A percentile compares a stretch with the other conserved stretches of the same genome.
Evolutionary conservation across 1,284 basidiomycete species (phyloP).

Genomic region (Melanopsichium pennsylvanicum): DNA sequence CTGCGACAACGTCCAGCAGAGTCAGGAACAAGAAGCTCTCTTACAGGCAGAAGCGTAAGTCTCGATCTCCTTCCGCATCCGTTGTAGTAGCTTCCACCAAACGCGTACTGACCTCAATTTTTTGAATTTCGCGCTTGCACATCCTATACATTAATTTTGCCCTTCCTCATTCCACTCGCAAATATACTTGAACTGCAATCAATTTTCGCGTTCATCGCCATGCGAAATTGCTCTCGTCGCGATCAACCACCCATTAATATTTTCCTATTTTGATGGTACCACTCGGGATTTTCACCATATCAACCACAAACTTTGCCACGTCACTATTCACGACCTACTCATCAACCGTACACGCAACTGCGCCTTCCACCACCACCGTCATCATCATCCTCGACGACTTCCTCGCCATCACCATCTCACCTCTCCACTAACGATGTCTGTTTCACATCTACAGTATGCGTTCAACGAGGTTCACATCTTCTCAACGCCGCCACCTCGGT

Average conservation of each 20-base stretch:
- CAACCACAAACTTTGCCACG: not conserved
- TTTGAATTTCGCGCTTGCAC: conserved; percentile 4
- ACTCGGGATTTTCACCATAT: not conserved
- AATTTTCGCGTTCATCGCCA: conserved; percentile 11
- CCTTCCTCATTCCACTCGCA: too few relatives aligned
- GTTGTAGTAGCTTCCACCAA: too few relatives aligned
- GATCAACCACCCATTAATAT: conserved; percentile 22
- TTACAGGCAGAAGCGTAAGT: conserved; percentile 58
- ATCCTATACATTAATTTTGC: conserved; percentile 9
- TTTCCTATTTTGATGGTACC: conserved; percentile 11
- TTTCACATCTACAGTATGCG: conserved; percentile 31
- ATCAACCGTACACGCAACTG: not conserved
- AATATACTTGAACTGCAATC: too few relatives aligned
- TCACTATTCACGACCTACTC: not conserved
- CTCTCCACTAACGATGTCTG: not conserved
- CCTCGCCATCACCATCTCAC: not conserved
- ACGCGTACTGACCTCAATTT: conserved; percentile 14
- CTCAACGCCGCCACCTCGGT: conserved; percentile 56
- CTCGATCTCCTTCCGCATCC: not conserved
- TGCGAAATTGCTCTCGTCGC: conserved; percentile 13
- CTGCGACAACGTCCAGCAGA: conserved; percentile 55
- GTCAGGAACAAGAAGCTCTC: conserved; percentile 60
- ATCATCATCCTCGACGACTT: not conserved
- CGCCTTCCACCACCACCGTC: not conserved
- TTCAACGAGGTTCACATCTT: conserved; percentile 54